These are phyloP conservation scores for Exophiala sideris DNA, from an alignment of 2,329 filamentous ascomycete genomes.

Conservation along the genomic window DNA sequence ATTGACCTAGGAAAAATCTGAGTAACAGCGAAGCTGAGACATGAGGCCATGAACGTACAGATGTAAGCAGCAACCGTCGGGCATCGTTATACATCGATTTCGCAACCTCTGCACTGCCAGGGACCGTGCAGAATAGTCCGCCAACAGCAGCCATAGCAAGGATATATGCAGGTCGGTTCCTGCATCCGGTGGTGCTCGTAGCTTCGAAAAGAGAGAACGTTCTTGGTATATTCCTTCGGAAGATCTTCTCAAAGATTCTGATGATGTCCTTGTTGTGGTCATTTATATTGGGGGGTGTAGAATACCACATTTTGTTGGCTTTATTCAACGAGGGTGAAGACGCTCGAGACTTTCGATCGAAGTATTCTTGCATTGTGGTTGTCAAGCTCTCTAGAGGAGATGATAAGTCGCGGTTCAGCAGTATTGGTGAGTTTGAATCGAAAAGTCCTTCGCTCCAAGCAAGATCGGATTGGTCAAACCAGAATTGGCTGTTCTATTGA, in stretches of 20 bases:
- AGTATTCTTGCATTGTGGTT: constrained; percentile 16
- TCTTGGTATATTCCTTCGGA: not conserved
- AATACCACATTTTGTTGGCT: constrained; percentile 10
- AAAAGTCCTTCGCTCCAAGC: constrained; percentile 4
- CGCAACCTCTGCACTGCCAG: constrained; percentile 11
- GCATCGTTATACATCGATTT: constrained; percentile 17
- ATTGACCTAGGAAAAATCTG: not conserved
- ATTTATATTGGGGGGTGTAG: constrained; percentile 6
- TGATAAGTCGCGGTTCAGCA: constrained; percentile 3
- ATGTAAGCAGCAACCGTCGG: constrained; percentile 8
- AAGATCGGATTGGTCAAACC: constrained; percentile 12
- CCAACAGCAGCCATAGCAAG: constrained; percentile 14
- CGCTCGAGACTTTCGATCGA: constrained; percentile 14
- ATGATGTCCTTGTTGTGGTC: constrained; percentile 5
- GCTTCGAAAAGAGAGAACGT: not conserved
- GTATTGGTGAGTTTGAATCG: constrained; percentile 1
- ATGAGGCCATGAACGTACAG: not conserved
- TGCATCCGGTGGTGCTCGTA: not conserved
- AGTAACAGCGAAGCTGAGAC: not conserved
- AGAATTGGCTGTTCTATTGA: constrained; percentile 11
- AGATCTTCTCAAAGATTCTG: not conserved
- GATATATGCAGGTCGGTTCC: not conserved
- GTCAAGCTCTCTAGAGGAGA: constrained; percentile 9
- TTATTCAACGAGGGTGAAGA: constrained; percentile 9
- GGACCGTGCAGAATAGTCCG: constrained; percentile 12